These are phyloP conservation scores for Fusarium gaditjirri DNA, from an alignment of 2,329 filamentous ascomycete species.

Conservation along the genomic window DNA sequence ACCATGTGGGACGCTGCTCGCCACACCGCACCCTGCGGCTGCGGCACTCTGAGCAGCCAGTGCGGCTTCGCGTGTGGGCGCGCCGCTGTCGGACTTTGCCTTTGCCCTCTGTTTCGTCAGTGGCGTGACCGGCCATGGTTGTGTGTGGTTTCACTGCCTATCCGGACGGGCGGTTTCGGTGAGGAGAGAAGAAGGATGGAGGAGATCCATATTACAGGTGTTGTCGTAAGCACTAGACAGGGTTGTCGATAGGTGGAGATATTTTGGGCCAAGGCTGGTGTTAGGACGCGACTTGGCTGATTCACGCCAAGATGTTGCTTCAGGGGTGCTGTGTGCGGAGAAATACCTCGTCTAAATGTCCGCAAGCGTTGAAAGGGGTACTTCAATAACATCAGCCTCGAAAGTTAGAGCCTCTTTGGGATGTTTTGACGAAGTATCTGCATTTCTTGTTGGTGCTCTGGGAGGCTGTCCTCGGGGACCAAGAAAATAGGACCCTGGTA, in stretches of 20 bases:
- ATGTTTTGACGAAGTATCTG: neutral
- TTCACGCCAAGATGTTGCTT: neutral
- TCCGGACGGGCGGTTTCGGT: neutral
- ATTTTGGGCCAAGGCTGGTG: neutral
- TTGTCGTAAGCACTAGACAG: slow-evolving; percentile 11
- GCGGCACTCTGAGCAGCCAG: slow-evolving; percentile 16
- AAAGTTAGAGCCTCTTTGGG: neutral
- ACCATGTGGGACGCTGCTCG: slow-evolving; percentile 22
- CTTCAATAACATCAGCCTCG: neutral
- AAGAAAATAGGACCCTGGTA: too few species aligned
- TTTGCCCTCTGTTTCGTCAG: neutral
- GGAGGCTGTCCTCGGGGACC: too few species aligned
- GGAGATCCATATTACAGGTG: neutral
- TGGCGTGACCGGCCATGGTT: neutral
- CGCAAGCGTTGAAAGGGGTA: neutral
- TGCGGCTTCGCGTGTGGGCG: slow-evolving; percentile 15
- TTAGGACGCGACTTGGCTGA: neutral
- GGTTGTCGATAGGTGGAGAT: neutral
- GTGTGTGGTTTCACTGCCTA: neutral
- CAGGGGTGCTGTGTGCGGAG: accelerated
- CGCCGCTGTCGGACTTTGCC: slow-evolving; percentile 5
- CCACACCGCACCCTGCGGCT: slow-evolving; percentile 15
- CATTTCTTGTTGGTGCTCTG: neutral
- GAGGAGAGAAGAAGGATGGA: neutral
- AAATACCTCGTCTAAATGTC: slow-evolving; percentile 3